Base-by-base conservation (phyloP, 139 green algal species). In the Parachlorella kessleri region DNA sequence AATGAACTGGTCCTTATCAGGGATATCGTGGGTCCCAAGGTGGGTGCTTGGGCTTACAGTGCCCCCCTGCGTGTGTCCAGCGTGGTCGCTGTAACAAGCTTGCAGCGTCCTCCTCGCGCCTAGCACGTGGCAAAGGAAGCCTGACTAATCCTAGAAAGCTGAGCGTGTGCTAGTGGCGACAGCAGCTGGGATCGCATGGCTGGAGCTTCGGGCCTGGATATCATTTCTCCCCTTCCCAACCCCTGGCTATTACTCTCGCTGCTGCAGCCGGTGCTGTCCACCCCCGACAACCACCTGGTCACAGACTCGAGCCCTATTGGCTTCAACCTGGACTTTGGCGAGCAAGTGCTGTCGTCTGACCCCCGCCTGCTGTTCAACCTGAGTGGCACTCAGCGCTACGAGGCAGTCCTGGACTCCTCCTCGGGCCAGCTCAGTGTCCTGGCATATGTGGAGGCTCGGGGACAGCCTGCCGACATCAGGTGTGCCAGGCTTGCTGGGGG, bases 271-370 rank as follows among this genome's bases (percentile, higher is more conserved):
- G 26, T 66, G 3, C 59, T 80, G 40, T 73, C 41, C 26, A 75
- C 66, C 2, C 75, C 75, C 35, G 75, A 66, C 75, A 55, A 37
- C 48, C 3, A 42, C 21, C 40, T 32, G 3, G 42, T 81, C 32
- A 75, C 75, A 8, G n/a, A 33, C 66, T 35, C 24, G 65, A 69
- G 42, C 42, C 66, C 72, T 33, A 36, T 81, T 48, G 42, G 33
- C 33, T 75, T 81, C 66, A 59, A 32, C 28, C 68, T 81, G 33
- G n/a, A 42, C 3, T 81, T 70, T 28, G 66, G 75, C 2, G 75
- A 81, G 75, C 75, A 33, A 18, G 48, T 59, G 48, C 48, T 59
- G 48, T 28, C 14, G 14, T 14, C 48, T 18, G 48, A 59, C 48
- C 48, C 48, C 48, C 48, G 48, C 48, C 14, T 14, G 14, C 21